Conservation (phyloP, 495 filamentous ascomycete species). For the Xylona heveae region DNA sequence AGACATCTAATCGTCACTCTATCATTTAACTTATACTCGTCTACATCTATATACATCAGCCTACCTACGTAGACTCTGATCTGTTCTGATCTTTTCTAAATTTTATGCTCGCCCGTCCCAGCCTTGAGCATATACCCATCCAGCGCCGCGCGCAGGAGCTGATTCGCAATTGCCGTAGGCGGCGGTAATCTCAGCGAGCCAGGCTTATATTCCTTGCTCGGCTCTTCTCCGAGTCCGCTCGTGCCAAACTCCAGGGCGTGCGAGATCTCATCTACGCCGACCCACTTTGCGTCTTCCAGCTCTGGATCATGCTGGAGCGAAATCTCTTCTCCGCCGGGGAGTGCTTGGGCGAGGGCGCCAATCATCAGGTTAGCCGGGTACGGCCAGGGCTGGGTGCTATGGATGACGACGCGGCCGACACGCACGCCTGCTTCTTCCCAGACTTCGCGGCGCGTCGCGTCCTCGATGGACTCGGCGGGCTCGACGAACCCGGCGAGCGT, state of each 20-base stretch:
- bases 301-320: slow-evolving; percentile 74
- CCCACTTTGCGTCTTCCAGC: slow-evolving; percentile 78
- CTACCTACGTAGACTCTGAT: too few relatives aligned
- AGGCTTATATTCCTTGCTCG: slow-evolving; percentile 46
- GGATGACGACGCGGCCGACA: slow-evolving; percentile 73
- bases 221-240: slow-evolving; percentile 41
- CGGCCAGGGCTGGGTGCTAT: slow-evolving; percentile 83
- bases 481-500: slow-evolving; percentile 91
- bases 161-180: slow-evolving; percentile 24
- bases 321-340: slow-evolving; percentile 47
- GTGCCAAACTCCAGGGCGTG: slow-evolving; percentile 37
- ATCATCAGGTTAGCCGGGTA: slow-evolving; percentile 90
- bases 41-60: too few relatives aligned
- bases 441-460: slow-evolving; percentile 83
- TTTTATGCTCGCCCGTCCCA: too few relatives aligned
- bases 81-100: too few relatives aligned
- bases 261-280: slow-evolving; percentile 43
- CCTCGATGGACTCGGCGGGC: slow-evolving; percentile 84
- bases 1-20: too few relatives aligned
- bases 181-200: slow-evolving; percentile 20
- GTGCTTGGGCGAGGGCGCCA: slow-evolving; percentile 72
- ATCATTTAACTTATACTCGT: too few relatives aligned
- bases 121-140: slow-evolving; percentile 17
- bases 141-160: slow-evolving; percentile 18
- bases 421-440: slow-evolving; percentile 86